Percentiles rank a stretch among this genome's conserved stretches.
phyloP scores from a whole-genome alignment of 257 asterid species.

The Plectranthus barbatus region DNA sequence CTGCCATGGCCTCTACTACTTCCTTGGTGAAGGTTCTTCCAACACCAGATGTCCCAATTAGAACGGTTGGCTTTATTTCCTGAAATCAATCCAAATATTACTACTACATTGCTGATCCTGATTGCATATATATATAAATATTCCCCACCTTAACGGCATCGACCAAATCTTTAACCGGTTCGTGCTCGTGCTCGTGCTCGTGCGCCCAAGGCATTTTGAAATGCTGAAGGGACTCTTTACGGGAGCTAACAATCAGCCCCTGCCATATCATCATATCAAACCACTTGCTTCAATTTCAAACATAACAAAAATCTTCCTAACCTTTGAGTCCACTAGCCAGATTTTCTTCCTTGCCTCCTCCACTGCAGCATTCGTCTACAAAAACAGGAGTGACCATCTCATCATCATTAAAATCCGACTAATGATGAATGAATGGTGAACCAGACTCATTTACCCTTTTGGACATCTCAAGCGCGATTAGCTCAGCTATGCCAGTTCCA shows the following conservation, averaged over 20 bases:
- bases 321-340: constrained; percentile 96
- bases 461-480: constrained; percentile 78
- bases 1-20: constrained; percentile 77
- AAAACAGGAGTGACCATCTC: constrained; percentile 10
- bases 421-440: neutral
- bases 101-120: neutral
- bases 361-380: constrained; percentile 46
- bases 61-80: constrained; percentile 76
- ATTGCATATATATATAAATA: too few relatives aligned
- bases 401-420: neutral
- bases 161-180: constrained; percentile 58
- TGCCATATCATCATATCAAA: constrained; percentile 23
- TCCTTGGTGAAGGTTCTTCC: constrained; percentile 77
- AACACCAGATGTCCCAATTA: constrained; percentile 88
- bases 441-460: constrained; percentile 44
- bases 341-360: constrained; percentile 79
- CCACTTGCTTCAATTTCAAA: too few relatives aligned
- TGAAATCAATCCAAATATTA: constrained; percentile 15
- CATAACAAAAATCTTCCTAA: constrained; percentile 6
- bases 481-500: constrained; percentile 98
- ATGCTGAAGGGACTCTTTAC: constrained; percentile 83
- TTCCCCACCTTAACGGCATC: constrained; percentile 72
- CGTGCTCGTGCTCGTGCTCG: constrained; percentile 76
- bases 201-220: constrained; percentile 90
- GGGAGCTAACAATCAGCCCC: constrained; percentile 76